A percentile compares a stretch with the other conserved stretches of the same genome.
Conservation (phyloP, 2,329 filamentous ascomycete genomes). For the Stagonosporopsis cucurbitacearum region DNA sequence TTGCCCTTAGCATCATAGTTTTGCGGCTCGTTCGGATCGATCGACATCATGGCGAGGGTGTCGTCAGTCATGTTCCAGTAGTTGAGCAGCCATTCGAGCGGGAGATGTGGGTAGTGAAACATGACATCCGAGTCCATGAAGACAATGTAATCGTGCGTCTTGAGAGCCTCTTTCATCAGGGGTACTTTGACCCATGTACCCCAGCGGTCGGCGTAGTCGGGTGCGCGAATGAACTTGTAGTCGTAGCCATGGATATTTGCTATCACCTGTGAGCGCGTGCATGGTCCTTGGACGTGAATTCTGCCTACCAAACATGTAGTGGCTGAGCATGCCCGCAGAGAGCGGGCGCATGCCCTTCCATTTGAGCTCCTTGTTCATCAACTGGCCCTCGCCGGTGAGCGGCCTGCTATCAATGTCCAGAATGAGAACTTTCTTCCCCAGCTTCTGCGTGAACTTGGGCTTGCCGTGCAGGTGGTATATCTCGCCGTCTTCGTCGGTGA, state of each 20-base stretch:
- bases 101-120: slow-evolving; percentile 56
- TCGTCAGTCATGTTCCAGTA: slow-evolving; percentile 56
- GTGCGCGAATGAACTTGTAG: slow-evolving; percentile 56
- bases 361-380: slow-evolving; percentile 46
- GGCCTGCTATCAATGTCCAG: slow-evolving; percentile 49
- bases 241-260: slow-evolving; percentile 58
- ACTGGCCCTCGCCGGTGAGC: slow-evolving; percentile 42
- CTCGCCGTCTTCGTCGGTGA: slow-evolving; percentile 48
- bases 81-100: slow-evolving; percentile 59
- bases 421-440: slow-evolving; percentile 48
- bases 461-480: slow-evolving; percentile 39
- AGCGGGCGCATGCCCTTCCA: slow-evolving; percentile 48
- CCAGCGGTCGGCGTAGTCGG: slow-evolving; percentile 51
- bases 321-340: slow-evolving; percentile 48
- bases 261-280: slow-evolving; percentile 29
- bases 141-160: slow-evolving; percentile 53
- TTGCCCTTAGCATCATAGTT: slow-evolving; percentile 53
- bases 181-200: slow-evolving; percentile 60
- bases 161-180: slow-evolving; percentile 52
- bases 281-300: neutral
- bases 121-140: slow-evolving; percentile 60
- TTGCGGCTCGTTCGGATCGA: slow-evolving; percentile 52
- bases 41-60: slow-evolving; percentile 56
- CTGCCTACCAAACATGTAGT: slow-evolving; percentile 48
- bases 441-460: slow-evolving; percentile 43